Conservation (phyloP, 2,329 filamentous ascomycete species). For the Alternaria atra region DNA sequence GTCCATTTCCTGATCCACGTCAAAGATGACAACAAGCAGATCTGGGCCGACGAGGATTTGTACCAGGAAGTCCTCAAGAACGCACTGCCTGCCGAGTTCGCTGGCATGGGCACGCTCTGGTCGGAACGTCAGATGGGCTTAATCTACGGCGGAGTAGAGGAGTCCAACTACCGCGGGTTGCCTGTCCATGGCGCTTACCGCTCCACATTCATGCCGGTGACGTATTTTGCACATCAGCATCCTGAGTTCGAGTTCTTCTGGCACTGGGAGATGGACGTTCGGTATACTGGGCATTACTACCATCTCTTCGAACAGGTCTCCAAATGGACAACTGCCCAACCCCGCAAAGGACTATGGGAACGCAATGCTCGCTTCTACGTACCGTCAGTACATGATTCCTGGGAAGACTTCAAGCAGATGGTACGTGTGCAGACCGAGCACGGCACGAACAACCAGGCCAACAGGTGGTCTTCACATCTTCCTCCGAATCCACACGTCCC, state of each 20-base stretch:
- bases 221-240: slow-evolving; percentile 88
- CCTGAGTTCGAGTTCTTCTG: slow-evolving; percentile 91
- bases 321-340: slow-evolving; percentile 73
- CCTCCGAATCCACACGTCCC: slow-evolving; percentile 55
- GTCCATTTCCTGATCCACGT: slow-evolving; percentile 88
- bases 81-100: slow-evolving; percentile 59
- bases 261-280: slow-evolving; percentile 95
- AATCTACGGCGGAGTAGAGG: slow-evolving; percentile 61
- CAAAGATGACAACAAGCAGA: slow-evolving; percentile 78
- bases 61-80: slow-evolving; percentile 71
- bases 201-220: slow-evolving; percentile 91
- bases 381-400: slow-evolving; percentile 72
- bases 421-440: slow-evolving; percentile 69
- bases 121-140: slow-evolving; percentile 64
- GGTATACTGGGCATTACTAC: slow-evolving; percentile 90
- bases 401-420: slow-evolving; percentile 74
- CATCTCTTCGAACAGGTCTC: slow-evolving; percentile 75
- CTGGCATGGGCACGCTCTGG: slow-evolving; percentile 63
- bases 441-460: slow-evolving; percentile 57
- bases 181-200: slow-evolving; percentile 74
- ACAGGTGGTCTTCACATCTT: slow-evolving; percentile 54
- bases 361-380: slow-evolving; percentile 80
- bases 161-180: slow-evolving; percentile 63
- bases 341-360: slow-evolving; percentile 79
- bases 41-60: slow-evolving; percentile 80